These are phyloP conservation scores for Phytophthora ramorum DNA, from an alignment of 352 stramenopile species.

Conservation along the genomic window DNA sequence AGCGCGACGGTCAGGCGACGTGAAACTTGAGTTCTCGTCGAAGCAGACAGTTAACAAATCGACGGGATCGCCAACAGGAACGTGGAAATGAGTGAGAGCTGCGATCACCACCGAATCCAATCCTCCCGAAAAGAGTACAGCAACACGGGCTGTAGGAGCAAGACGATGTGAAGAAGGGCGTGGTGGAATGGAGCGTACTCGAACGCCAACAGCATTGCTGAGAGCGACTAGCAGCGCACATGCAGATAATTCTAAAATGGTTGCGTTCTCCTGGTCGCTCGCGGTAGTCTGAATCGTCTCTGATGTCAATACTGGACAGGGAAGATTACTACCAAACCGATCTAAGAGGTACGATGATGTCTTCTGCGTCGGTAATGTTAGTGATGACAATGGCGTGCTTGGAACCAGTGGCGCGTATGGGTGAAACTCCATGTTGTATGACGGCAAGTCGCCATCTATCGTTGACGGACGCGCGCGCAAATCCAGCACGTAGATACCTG, in stretches of 20 bases:
- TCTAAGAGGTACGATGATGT: conserved; percentile 23
- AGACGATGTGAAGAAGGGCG: background rate
- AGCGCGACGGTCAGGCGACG: conserved; percentile 92
- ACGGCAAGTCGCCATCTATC: background rate
- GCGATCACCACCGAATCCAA: conserved; percentile 97
- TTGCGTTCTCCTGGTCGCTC: background rate
- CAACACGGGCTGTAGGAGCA: conserved; percentile 50
- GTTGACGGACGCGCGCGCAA: conserved; percentile 15
- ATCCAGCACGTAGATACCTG: conserved; percentile 80
- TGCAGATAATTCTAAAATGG: conserved; percentile 33
- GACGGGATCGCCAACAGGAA: conserved; percentile 66
- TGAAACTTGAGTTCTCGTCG: conserved; percentile 60
- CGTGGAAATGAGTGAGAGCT: conserved; percentile 86
- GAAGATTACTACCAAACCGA: conserved; percentile 40
- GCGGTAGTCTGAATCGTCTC: background rate
- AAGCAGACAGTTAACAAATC: conserved; percentile 97
- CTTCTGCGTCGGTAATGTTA: background rate
- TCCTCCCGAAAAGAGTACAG: conserved; percentile 96
- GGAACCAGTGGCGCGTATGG: conserved; percentile 38
- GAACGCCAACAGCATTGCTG: conserved; percentile 79
- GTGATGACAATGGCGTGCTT: background rate
- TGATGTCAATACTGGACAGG: conserved; percentile 4
- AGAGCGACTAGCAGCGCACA: conserved; percentile 69
- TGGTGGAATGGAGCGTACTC: conserved; percentile 71
- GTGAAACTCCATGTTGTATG: conserved; percentile 46